Percentiles rank a stretch among this genome's conserved stretches.
phyloP scores from a whole-genome alignment of 176 grass and related monocot species.

The Musa beccarii region DNA sequence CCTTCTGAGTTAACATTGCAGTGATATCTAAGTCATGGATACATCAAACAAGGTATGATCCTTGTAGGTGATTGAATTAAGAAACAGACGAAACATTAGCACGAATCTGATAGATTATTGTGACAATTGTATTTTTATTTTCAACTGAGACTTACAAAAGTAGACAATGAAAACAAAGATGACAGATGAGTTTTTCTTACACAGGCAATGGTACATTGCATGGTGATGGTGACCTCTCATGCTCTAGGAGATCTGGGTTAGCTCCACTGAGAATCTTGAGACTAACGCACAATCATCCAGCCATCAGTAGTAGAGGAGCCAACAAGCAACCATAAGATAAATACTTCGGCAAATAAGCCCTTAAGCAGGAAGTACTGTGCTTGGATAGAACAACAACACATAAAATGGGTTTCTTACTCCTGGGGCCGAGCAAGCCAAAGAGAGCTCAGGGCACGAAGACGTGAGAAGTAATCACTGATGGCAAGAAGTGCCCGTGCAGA shows the following conservation, averaged over 20 bases:
- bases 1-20: not conserved
- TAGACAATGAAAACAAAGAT: too few species aligned
- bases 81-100: not conserved
- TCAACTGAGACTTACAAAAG: too few species aligned
- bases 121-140: too few species aligned
- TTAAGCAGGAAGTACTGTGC: not conserved
- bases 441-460: slow-evolving; percentile 40
- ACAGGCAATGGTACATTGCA: not conserved
- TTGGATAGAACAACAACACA: not conserved
- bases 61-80: not conserved
- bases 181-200: too few species aligned
- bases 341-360: not conserved
- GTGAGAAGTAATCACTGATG: slow-evolving; percentile 35
- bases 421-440: slow-evolving; percentile 41
- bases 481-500: slow-evolving; percentile 44
- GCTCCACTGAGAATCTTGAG: not conserved
- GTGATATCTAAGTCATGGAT: not conserved
- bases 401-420: slow-evolving; percentile 12
- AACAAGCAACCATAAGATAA: not conserved
- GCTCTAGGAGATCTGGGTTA: not conserved
- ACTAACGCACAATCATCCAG: not conserved
- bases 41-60: not conserved
- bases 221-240: not conserved
- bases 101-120: not conserved
- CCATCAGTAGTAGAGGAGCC: not conserved